Evolutionary conservation across 495 filamentous ascomycete genomes (phyloP).

Genomic region (Viridothelium virens): DNA sequence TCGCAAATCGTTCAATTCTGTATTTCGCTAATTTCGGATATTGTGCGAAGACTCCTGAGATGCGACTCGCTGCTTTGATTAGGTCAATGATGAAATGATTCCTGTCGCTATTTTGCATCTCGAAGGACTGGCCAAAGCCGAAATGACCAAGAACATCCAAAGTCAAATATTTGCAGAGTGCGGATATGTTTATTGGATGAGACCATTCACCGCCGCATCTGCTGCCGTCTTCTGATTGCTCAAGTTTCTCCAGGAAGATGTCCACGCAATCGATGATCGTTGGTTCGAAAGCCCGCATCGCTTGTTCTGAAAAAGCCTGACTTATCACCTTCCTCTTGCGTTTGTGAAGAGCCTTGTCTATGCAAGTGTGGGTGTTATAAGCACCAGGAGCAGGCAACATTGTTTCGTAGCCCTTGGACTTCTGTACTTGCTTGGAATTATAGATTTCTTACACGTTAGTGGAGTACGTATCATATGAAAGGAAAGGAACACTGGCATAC

Average conservation of each 20-base stretch:
- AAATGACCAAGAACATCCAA: slow-evolving; percentile 70
- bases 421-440: no score
- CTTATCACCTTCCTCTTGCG: slow-evolving; percentile 56
- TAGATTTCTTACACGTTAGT: no score
- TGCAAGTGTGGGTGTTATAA: slow-evolving; percentile 53
- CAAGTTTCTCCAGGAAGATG: no score
- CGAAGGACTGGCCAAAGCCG: slow-evolving; percentile 62
- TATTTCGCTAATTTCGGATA: background rate
- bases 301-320: slow-evolving; percentile 54
- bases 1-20: background rate
- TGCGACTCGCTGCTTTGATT: background rate
- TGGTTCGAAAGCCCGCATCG: slow-evolving; percentile 50
- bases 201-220: slow-evolving; percentile 1
- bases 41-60: background rate
- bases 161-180: slow-evolving; percentile 57
- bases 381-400: slow-evolving; percentile 19
- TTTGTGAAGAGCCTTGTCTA: slow-evolving; percentile 53
- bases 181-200: slow-evolving; percentile 42
- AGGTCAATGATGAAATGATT: background rate
- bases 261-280: no score
- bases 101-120: background rate
- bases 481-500: no score
- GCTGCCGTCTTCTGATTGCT: slow-evolving; percentile 25
- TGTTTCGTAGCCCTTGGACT: background rate
- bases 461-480: no score